phyloP scores from a whole-genome alignment of 345 rosid genomes.

The Syzygium grande region DNA sequence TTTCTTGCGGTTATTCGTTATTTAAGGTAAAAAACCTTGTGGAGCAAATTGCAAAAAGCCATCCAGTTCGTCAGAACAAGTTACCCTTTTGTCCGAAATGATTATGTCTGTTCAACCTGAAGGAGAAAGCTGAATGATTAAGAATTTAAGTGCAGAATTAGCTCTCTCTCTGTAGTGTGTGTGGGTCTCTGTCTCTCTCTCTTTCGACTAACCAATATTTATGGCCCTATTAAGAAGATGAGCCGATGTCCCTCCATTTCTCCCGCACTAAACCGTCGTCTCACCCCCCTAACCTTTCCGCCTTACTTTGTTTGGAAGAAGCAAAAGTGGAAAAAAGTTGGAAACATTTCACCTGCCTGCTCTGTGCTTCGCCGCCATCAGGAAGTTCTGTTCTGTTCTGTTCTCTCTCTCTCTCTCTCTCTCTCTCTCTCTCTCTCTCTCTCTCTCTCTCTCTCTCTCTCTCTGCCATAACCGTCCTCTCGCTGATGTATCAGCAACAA shows the following conservation, averaged over 20 bases:
- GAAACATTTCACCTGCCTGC: neutral
- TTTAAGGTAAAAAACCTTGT: no score
- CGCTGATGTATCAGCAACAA: neutral
- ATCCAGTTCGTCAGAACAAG: neutral
- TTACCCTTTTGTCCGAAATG: neutral
- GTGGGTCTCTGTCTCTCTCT: neutral
- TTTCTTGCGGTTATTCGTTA: neutral
- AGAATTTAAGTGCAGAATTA: neutral
- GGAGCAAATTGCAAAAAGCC: neutral
- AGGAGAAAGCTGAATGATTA: neutral
- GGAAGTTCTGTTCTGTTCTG: neutral
- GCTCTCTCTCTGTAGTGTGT: neutral
- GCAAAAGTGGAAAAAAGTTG: neutral
- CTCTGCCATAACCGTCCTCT: neutral
- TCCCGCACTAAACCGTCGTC: neutral
- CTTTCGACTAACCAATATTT: neutral
- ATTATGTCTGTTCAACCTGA: neutral
- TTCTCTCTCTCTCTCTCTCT: neutral
- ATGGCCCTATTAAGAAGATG: neutral
- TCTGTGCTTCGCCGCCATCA: neutral
- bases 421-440: neutral
- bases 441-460: neutral
- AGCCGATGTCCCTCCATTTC: neutral
- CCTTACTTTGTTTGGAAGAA: neutral
- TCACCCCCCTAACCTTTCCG: neutral